Evolutionary conservation across 345 rosid genomes (phyloP), one percentile per base, ranked within the genome.

Genomic region (Syzygium aqueum): DNA sequence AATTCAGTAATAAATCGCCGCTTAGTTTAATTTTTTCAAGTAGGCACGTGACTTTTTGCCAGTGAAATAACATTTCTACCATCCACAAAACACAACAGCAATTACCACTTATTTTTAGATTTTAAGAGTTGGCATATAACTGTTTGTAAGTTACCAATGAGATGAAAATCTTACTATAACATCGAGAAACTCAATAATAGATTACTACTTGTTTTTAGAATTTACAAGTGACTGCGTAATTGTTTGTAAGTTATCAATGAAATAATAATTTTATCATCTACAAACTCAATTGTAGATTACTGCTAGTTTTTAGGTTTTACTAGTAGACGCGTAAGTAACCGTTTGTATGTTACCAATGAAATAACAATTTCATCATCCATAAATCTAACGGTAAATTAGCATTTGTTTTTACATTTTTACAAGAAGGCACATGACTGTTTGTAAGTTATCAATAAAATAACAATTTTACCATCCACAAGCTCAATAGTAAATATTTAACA

Each of bases 141-240:
- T 53, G 8, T 59, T 27, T 61, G 16, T 27, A 13, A 61, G 67
- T 61, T 13, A 30, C 43, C 40, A 30, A 28, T 17, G 33, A 65
- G 30, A 30, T 8, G 17, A 65, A 61, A 65, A 28, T 2, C 16
- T 7, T 3, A 65, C 10, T 2, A 7, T 53, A 53, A 53, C 43
- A 30, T 65, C 4, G 28, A 65, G 6, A 17, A 65, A 28, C 1
- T 65, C 10, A 1, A 16, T 0, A 28, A 10, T 28, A 65, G 30
- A 28, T 65, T 65, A 30, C n/a, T n/a, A n/a, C n/a, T n/a, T n/a
- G n/a, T n/a, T n/a, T n/a, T n/a, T n/a, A n/a, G n/a, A n/a, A n/a
- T 5, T 17, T 0, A 2, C 40, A 3, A 0, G 77, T 7, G 30
- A 0, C 22, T 0, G 11, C 15, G 2, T 28, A 16, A 30, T 4